Base-by-base conservation (phyloP, 2,329 filamentous ascomycete genomes). In the Fonsecaea monophora region DNA sequence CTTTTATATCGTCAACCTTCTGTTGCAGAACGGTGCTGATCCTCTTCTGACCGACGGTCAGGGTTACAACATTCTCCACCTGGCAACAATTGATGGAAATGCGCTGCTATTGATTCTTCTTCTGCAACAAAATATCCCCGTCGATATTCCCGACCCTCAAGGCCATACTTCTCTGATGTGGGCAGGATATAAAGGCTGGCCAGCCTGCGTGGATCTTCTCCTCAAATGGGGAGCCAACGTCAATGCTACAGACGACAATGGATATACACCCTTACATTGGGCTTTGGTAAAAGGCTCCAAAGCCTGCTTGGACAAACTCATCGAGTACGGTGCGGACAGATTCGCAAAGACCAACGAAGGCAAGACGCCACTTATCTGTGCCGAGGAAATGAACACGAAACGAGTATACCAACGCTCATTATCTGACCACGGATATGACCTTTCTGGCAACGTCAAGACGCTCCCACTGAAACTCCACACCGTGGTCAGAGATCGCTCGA, bases 91-190 rank as follows among this genome's bases (percentile, higher is more conserved):
- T 76, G 96, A 98, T 78, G 95, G 95, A 72, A 98, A 97, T 77
- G 91, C 96, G 21, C 90, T 96, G 72, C 86, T 98, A 66, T 86
- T 99, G 34, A 89, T 94, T 58, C 86, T 99, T 1, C 87, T 99
- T 7, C 86, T 99, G 30, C 95, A 99, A 80, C 94, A 97, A 76
- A 93, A 95, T 75, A 95, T 99, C 67, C 92, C 93, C 15, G 92
- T 99, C 68, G 95, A 99, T 77, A 91, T 95, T 5, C 85, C 90
- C 61, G 95, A 99, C 79, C 87, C 88, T 59, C 94, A 93, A 76
- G 92, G 94, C 5, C 96, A 99, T 79, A 98, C 95, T 0, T 90
- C 90, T 68, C 84, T 99, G 68, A 99, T 99, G 95, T 99, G 95
- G 95, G 92, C 95, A 18, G 94, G 94, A 15, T 99, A 99, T 82